These are phyloP conservation scores for Diplocarpon rosae DNA, from an alignment of 2,329 filamentous ascomycete species.

Conservation along the genomic window DNA sequence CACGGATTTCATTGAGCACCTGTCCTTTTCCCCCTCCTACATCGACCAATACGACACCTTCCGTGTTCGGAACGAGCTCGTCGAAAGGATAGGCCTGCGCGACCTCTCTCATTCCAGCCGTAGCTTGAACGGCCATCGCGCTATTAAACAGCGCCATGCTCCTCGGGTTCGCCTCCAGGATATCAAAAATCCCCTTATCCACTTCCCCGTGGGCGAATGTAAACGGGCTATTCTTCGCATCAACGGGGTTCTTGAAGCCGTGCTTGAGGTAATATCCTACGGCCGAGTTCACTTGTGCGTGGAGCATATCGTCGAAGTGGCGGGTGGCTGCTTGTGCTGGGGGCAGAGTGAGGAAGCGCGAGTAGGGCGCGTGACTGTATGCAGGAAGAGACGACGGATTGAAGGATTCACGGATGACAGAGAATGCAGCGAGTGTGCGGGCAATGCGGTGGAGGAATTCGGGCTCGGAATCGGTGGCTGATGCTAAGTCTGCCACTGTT, in stretches of 20 bases:
- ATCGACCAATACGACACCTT: constrained; percentile 11
- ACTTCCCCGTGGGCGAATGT: constrained; percentile 8
- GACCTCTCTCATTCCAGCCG: constrained; percentile 7
- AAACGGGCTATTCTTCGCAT: constrained; percentile 8
- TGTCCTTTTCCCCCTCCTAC: constrained; percentile 11
- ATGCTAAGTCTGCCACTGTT: not conserved
- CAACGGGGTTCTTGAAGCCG: constrained; percentile 4
- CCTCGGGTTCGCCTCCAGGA: not conserved
- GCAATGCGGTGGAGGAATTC: constrained; percentile 9
- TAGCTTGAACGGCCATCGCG: constrained; percentile 4
- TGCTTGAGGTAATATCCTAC: constrained; percentile 5
- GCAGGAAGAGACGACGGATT: not conserved
- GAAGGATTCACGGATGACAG: constrained; percentile 2
- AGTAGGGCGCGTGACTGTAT: constrained; percentile 4
- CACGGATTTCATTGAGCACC: constrained; percentile 9
- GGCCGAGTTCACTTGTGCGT: constrained; percentile 5
- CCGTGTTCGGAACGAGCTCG: constrained; percentile 1
- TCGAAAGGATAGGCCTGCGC: constrained; percentile 4
- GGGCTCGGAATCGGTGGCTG: not conserved
- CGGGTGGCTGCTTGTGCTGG: constrained; percentile 3
- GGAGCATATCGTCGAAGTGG: constrained; percentile 10
- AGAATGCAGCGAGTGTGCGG: constrained; percentile 5
- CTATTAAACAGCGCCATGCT: too few species aligned
- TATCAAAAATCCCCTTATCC: constrained; percentile 7
- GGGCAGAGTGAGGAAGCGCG: constrained; percentile 5